Percentiles rank a stretch among this genome's conserved stretches.
phyloP scores from a whole-genome alignment of 331 rosid species.

The Pyrus hybrid region DNA sequence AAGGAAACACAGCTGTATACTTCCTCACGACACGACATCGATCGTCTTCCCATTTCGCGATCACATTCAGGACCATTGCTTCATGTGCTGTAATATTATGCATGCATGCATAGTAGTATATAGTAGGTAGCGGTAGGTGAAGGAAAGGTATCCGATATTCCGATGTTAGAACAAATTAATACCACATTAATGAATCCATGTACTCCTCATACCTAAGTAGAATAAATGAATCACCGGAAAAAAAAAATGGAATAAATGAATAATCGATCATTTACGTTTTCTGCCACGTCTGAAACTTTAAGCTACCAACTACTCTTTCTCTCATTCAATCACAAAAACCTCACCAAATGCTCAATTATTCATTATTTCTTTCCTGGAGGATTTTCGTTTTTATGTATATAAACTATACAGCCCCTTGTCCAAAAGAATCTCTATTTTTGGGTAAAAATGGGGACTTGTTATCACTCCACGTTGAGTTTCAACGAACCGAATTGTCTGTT shows the following conservation, averaged over 20 bases:
- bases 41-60: no score
- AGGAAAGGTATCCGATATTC: background rate
- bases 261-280: background rate
- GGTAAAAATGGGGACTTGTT: no score
- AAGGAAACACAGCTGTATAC: no score
- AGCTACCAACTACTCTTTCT: background rate
- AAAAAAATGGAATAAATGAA: background rate
- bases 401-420: background rate
- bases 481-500: rapidly evolving
- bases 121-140: background rate
- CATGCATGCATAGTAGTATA: background rate
- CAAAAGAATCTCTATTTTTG: no score
- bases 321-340: background rate
- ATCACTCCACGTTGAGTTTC: no score
- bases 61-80: no score
- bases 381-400: background rate
- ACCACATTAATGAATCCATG: no score
- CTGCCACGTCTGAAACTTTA: background rate
- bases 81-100: background rate
- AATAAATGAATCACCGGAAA: background rate
- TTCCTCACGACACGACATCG: no score
- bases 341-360: background rate
- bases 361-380: background rate
- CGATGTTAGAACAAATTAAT: no score
- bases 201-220: no score